Evolutionary conservation across 2,329 filamentous ascomycete genomes (phyloP), one percentile per base, ranked within the genome.

Genomic region (Cytospora mali): DNA sequence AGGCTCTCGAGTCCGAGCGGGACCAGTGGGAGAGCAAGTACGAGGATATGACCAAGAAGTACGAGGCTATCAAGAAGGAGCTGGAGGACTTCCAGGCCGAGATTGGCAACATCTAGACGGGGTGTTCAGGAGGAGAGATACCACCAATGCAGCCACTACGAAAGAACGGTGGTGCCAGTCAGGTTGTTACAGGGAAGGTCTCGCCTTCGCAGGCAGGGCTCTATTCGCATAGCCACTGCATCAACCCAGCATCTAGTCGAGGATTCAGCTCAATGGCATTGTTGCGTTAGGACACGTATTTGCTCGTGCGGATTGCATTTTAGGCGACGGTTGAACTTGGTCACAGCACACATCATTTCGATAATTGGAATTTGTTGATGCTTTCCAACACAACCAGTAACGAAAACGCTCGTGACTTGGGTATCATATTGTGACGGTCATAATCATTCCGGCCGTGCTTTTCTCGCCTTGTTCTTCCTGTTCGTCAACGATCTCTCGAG

Each of bases 21-120:
- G 93, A 97, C 79, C 88, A 93, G 79, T 97, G 93, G 93, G 95
- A 98, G 84, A 77, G 84, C 79, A 98, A 99, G 84, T 98, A 96
- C 82, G 95, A 98, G 81, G 94, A 98, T 78, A 96, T 97, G 90
- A 79, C 89, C 72, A 90, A 93, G 87, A 96, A 97, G 82, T 90
- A 96, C 84, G 80, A 81, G 69, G 77, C 84, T 62, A 84, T 92
- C 71, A 88, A 96, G 85, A 94, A 94, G 84, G 93, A 97, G 77
- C 83, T 97, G 75, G 88, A 96, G 74, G 90, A 94, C 69, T 91
- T 98, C 79, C 91, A 95, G 81, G 80, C 82, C 71, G 93, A 97
- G 81, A 93, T 98, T 80, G 90, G 89, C 84, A 95, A 92, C 81
- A 93, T 98, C 79, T 98, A 88, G 87, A 49, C 49, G 53, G 52